phyloP scores from a whole-genome alignment of 257 asterid genomes.

The Schizonepeta tenuifolia region DNA sequence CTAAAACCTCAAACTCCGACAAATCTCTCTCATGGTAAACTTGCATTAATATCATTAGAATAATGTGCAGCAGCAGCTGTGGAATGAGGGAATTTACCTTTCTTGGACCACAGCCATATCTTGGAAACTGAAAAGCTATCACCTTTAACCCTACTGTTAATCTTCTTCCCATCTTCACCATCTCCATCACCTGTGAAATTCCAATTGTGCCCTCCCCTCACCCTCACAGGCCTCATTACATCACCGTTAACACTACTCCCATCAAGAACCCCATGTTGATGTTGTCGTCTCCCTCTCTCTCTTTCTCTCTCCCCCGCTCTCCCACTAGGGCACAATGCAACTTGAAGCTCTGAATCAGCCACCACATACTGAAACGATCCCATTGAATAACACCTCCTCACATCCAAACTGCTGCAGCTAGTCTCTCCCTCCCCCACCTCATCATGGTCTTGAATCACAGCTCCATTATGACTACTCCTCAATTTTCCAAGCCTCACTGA shows the following conservation, averaged over 20 bases:
- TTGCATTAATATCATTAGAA: conserved; percentile 49
- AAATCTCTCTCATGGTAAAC: conserved; percentile 43
- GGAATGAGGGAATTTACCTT: conserved; percentile 58
- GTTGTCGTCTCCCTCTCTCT: conserved; percentile 19
- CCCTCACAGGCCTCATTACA: conserved; percentile 30
- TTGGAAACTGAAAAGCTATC: conserved; percentile 98
- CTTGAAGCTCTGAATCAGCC: conserved; percentile 82
- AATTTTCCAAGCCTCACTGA: conserved; percentile 90
- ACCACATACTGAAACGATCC: conserved; percentile 96
- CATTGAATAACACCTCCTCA: conserved; percentile 94
- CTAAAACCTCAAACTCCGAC: conserved; percentile 3
- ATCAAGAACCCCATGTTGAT: conserved; percentile 21
- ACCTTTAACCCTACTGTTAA: conserved; percentile 73
- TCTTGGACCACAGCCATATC: conserved; percentile 96
- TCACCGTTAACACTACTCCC: conserved; percentile 24
- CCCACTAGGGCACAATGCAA: conserved; percentile 55
- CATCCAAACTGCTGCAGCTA: conserved; percentile 71
- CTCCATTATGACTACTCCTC: conserved; percentile 41
- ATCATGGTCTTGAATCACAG: conserved; percentile 36
- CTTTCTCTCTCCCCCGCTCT: conserved; percentile 23
- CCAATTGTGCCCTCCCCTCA: conserved; percentile 46
- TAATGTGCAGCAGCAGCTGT: conserved; percentile 42
- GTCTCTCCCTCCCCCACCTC: conserved; percentile 78
- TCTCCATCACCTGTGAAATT: conserved; percentile 50
- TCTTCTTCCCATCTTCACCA: conserved; percentile 63